phyloP scores from a whole-genome alignment of 257 asterid genomes.

The Lithospermum erythrorhizon region DNA sequence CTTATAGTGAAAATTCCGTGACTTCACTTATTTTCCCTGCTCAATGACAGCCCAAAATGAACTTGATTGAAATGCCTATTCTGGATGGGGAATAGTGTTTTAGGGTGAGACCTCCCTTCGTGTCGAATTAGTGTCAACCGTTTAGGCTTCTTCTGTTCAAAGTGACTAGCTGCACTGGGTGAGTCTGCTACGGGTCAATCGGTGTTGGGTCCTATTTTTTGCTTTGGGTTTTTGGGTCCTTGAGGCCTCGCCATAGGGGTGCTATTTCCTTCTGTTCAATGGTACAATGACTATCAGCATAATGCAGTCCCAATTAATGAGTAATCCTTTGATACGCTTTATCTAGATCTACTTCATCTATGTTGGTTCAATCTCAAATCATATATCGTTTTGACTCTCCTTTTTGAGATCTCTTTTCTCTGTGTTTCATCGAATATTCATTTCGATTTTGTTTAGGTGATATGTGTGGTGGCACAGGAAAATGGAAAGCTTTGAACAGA shows the following conservation, averaged over 20 bases:
- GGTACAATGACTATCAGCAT: background rate
- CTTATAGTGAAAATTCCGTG: too few species aligned
- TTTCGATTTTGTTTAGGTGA: slow-evolving; percentile 77
- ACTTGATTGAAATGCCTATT: too few species aligned
- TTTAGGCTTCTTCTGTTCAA: background rate
- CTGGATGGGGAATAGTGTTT: too few species aligned
- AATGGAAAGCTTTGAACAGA: slow-evolving; percentile 96
- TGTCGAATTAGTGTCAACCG: background rate
- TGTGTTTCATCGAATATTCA: slow-evolving; percentile 22
- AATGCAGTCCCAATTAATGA: background rate
- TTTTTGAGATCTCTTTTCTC: slow-evolving; percentile 6
- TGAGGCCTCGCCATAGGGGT: background rate
- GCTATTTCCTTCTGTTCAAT: background rate
- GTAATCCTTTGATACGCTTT: background rate
- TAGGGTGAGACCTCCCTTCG: too few species aligned
- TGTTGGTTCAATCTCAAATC: background rate
- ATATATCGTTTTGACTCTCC: background rate
- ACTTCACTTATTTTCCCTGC: too few species aligned
- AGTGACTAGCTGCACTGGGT: background rate
- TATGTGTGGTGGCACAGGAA: slow-evolving; percentile 99
- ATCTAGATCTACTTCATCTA: background rate
- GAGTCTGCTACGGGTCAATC: background rate
- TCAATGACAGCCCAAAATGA: too few species aligned
- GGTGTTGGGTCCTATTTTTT: background rate
- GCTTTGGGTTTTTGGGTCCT: background rate